Conservation (phyloP, 306 rosid species). For the Vigna nakashimae region DNA sequence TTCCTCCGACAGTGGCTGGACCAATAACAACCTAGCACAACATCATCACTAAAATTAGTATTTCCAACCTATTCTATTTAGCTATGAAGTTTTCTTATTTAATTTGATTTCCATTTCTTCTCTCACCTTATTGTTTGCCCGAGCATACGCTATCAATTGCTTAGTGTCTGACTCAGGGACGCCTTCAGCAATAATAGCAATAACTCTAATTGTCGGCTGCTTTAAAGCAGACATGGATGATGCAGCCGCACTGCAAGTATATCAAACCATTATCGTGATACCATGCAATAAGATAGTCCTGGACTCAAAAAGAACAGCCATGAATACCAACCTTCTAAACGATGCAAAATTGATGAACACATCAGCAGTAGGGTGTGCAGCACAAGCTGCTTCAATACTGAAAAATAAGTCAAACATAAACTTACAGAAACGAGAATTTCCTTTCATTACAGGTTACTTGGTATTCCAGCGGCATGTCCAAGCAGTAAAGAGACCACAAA, state of each 20-base stretch:
- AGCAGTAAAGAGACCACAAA: slow-evolving; percentile 2
- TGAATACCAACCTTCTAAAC: slow-evolving; percentile 69
- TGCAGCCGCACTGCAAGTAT: slow-evolving; percentile 78
- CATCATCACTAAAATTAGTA: slow-evolving; percentile 41
- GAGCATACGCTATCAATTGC: slow-evolving; percentile 84
- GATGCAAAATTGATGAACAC: slow-evolving; percentile 95
- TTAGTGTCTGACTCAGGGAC: slow-evolving; percentile 89
- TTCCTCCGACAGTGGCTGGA: slow-evolving; percentile 96
- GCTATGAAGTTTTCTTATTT: slow-evolving; percentile 30
- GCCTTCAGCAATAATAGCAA: slow-evolving; percentile 96
- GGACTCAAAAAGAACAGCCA: background rate
- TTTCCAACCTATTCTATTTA: slow-evolving; percentile 19
- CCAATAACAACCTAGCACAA: slow-evolving; percentile 81
- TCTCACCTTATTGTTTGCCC: slow-evolving; percentile 83
- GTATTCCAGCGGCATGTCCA: background rate
- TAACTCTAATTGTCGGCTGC: slow-evolving; percentile 89
- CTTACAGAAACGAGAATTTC: background rate
- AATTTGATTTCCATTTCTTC: slow-evolving; percentile 13
- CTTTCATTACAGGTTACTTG: slow-evolving; percentile 31
- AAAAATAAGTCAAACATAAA: slow-evolving; percentile 48
- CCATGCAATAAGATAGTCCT: slow-evolving; percentile 16
- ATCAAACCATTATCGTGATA: slow-evolving; percentile 29
- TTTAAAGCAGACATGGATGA: slow-evolving; percentile 86
- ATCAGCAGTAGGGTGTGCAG: slow-evolving; percentile 94
- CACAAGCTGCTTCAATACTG: slow-evolving; percentile 89